Percentiles rank a stretch among this genome's conserved stretches.
Evolutionary conservation across 73 alveolate species (phyloP).

Genomic region (Halteria grandinella): DNA sequence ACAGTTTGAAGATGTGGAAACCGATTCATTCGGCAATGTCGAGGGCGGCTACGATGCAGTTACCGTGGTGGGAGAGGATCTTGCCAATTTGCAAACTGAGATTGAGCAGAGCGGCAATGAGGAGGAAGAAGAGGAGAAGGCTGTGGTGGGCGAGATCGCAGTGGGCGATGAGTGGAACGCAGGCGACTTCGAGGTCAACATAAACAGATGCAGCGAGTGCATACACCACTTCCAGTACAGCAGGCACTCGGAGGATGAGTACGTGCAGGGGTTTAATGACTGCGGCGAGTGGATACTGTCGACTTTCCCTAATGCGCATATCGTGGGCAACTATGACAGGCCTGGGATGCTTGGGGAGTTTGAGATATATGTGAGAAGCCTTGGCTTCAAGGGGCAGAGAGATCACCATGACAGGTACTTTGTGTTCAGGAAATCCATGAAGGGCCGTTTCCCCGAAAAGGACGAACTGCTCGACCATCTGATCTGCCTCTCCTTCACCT

Average conservation of each 20-base stretch:
- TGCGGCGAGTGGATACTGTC: conserved; percentile 87
- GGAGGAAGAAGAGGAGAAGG: conserved; percentile 42
- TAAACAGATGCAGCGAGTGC: conserved; percentile 96
- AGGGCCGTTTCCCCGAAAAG: conserved; percentile 76
- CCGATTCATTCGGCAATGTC: conserved; percentile 17
- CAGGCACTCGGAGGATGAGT: conserved; percentile 96
- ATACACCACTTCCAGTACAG: conserved; percentile 89
- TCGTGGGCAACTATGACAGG: conserved; percentile 96
- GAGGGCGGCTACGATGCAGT: conserved; percentile 28
- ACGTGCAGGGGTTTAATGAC: conserved; percentile 85
- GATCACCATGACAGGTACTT: conserved; percentile 92
- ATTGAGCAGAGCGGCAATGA: conserved; percentile 44
- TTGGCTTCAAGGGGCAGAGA: conserved; percentile 83
- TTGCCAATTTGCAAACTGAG: neutral
- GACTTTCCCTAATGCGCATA: conserved; percentile 85
- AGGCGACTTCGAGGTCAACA: conserved; percentile 92
- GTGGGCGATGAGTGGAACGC: conserved; percentile 60
- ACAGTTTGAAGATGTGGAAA: conserved; percentile 14
- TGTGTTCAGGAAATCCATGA: conserved; percentile 85
- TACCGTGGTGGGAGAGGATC: conserved; percentile 1
- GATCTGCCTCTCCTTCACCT: conserved; percentile 82
- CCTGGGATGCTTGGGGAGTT: conserved; percentile 89
- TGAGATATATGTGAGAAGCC: conserved; percentile 95
- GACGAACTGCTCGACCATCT: conserved; percentile 84
- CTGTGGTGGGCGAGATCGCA: conserved; percentile 10